A percentile compares a stretch with the other conserved stretches of the same genome.
phyloP scores from a whole-genome alignment of 345 rosid genomes.

The Salix arbutifolia region DNA sequence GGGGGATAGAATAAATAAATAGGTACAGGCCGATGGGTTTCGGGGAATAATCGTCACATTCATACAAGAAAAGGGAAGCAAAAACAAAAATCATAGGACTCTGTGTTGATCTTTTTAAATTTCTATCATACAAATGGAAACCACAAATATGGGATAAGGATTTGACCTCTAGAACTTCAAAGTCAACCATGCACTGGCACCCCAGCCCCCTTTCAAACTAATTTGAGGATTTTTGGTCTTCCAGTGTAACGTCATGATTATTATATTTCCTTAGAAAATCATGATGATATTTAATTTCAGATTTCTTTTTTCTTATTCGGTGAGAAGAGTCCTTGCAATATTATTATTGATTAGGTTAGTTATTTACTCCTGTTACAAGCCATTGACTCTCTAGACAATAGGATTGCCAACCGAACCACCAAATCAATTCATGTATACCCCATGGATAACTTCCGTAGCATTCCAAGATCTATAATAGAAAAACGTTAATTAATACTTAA shows the following conservation, averaged over 20 bases:
- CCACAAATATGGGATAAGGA: not conserved
- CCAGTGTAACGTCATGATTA: not conserved
- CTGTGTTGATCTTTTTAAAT: not conserved
- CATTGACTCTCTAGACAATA: not conserved
- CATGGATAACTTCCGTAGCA: not conserved
- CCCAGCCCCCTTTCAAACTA: not conserved
- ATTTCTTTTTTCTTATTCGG: not conserved
- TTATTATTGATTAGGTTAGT: not conserved
- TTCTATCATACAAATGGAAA: not conserved
- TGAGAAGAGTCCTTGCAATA: not conserved
- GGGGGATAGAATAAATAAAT: no score
- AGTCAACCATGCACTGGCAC: not conserved
- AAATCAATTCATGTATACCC: not conserved
- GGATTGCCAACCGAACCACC: not conserved
- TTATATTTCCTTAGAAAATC: not conserved
- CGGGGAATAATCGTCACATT: no score
- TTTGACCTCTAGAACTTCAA: not conserved
- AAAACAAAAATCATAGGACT: not conserved
- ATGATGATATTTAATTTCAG: not conserved
- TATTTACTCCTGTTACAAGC: conserved; percentile 1
- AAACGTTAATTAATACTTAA: not conserved
- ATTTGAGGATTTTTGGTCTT: not conserved
- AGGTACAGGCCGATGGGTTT: no score
- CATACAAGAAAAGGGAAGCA: no score
- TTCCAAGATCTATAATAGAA: not conserved